Evolutionary conservation across 2,329 filamentous ascomycete genomes (phyloP).

Genomic region (Alternaria sp.): DNA sequence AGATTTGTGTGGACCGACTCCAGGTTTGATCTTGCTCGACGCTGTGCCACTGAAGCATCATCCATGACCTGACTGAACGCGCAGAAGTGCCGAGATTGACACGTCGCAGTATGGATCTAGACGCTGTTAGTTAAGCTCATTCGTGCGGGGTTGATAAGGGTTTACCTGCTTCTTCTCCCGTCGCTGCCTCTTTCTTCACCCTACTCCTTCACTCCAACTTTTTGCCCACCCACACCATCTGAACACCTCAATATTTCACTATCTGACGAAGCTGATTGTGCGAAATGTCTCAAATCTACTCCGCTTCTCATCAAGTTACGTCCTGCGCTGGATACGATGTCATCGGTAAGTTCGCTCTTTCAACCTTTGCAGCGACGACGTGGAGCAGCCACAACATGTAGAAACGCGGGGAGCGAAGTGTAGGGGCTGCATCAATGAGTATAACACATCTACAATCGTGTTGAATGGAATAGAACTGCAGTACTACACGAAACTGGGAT

Average conservation of each 20-base stretch:
- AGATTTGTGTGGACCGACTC: neutral
- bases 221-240: neutral
- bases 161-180: neutral
- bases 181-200: neutral
- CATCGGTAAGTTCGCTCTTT: neutral
- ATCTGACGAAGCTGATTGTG: neutral
- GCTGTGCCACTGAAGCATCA: neutral
- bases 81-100: neutral
- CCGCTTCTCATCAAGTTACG: neutral
- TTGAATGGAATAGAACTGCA: neutral
- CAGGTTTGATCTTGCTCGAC: neutral
- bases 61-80: neutral
- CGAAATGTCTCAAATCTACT: neutral
- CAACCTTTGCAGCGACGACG: neutral
- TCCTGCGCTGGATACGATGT: neutral
- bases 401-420: neutral
- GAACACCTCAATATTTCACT: neutral
- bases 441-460: too few relatives aligned
- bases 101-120: neutral
- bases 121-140: neutral
- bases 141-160: neutral
- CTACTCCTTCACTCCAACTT: neutral
- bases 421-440: neutral
- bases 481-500: neutral
- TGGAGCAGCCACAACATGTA: neutral